Conservation (phyloP, 129 eudicot genomes). For the carrot (Daucus carota) region DH1_v3.0 NC_030385.2:11577001-11577500, state of each 20-base stretch:
- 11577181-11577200: conserved; percentile 61
- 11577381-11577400: conserved; percentile 39
- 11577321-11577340: conserved; percentile 71
- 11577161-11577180: conserved; percentile 47
- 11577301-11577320: conserved; percentile 23
- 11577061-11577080: neutral
- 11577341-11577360: conserved; percentile 51
- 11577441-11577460: conserved; percentile 46
- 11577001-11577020: neutral
- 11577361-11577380: conserved; percentile 40
- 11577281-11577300: neutral
- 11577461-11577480: conserved; percentile 31
- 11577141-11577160: conserved; percentile 70
- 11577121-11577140: conserved; percentile 90
- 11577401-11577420: conserved; percentile 47
- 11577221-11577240: neutral
- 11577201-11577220: conserved; percentile 15
- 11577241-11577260: neutral
- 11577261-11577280: neutral
- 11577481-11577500: conserved; percentile 19
- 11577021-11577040: neutral
- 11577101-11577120: conserved; percentile 98
- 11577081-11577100: conserved; percentile 22
- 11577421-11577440: conserved; percentile 39
- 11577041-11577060: neutral